phyloP scores from a whole-genome alignment of 1,139 yeast species.

The Suhomyces bokatorum region DNA sequence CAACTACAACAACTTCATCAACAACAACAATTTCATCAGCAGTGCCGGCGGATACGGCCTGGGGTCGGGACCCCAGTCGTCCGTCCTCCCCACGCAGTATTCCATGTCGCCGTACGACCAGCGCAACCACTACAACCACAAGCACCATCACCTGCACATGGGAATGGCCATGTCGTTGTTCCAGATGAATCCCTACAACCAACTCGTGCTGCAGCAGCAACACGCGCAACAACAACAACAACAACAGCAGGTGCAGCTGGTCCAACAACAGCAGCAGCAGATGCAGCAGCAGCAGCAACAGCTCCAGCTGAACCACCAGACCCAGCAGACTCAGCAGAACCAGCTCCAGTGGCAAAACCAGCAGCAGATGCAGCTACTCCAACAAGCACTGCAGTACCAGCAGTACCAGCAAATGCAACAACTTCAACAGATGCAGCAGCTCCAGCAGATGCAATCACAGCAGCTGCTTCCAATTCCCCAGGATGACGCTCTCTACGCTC shows the following conservation, averaged over 20 bases:
- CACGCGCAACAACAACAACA: constrained; percentile 10
- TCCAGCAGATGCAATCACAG: constrained; percentile 5
- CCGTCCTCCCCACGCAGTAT: neutral
- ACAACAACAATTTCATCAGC: constrained; percentile 17
- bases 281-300: constrained; percentile 6
- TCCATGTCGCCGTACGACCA: constrained; percentile 3
- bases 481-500: constrained; percentile 7
- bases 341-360: constrained; percentile 6
- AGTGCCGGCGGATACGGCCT: constrained; percentile 5
- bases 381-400: constrained; percentile 3
- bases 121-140: constrained; percentile 17
- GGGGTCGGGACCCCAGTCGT: neutral
- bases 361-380: constrained; percentile 2
- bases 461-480: constrained; percentile 1
- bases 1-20: constrained; percentile 18
- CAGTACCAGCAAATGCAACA: constrained; percentile 6
- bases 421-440: constrained; percentile 1
- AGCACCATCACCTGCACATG: constrained; percentile 10
- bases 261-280: no score
- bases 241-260: constrained; percentile 3
- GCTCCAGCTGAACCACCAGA: constrained; percentile 2
- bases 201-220: constrained; percentile 5
- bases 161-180: constrained; percentile 11
- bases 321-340: neutral
- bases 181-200: constrained; percentile 12